Base-by-base conservation (phyloP, 2,329 filamentous ascomycete species). In the Teratosphaeriaceae sp. region DNA sequence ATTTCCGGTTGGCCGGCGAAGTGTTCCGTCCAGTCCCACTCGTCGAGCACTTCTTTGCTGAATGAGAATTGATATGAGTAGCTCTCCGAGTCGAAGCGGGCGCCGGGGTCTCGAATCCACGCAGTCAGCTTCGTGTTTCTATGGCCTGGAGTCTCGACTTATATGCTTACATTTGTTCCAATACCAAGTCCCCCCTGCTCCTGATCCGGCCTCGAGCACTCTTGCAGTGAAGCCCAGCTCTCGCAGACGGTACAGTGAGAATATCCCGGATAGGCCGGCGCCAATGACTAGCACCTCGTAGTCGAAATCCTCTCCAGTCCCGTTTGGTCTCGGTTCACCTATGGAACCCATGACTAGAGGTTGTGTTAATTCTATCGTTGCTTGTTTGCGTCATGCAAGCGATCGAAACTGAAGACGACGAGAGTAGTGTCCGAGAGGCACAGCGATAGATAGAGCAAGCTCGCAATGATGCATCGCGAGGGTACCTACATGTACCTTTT, bases 181-280 rank as follows among this genome's bases (percentile, higher is more conserved):
- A 30, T 40, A 51, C 71, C 72, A 75, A 2, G 69, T 73, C 1
- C 71, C 71, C 3, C 70, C 70, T 24, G 65, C 63, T 4, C 56
- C 62, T 13, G 62, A 58, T 11, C 60, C 66, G 19, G 64, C 64
- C 44, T 72, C 69, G n/a, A 71, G 45, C 4, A 65, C 62, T 43
- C 57, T 63, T 40, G 61, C 59, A 33, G 56, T 54, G 31, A 63
- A 53, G 2, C 65, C 64, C 9, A 68, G 58, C 27, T 71, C 49
- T 3, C 61, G 56, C 56, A 72, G 65, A 2, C 63, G 62, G 51
- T 70, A 61, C 6, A 70, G 51, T 1, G 61, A 60, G 19, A 65
- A 67, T 36, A 73, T 66, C 3, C 69, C 69, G 31, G 62, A 65
- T 2, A 70, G 55, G 2, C 66, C 66, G 15, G 60, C 65, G 11